Evolutionary conservation across 495 filamentous ascomycete genomes (phyloP).

Genomic region (Neurospora sp.): DNA sequence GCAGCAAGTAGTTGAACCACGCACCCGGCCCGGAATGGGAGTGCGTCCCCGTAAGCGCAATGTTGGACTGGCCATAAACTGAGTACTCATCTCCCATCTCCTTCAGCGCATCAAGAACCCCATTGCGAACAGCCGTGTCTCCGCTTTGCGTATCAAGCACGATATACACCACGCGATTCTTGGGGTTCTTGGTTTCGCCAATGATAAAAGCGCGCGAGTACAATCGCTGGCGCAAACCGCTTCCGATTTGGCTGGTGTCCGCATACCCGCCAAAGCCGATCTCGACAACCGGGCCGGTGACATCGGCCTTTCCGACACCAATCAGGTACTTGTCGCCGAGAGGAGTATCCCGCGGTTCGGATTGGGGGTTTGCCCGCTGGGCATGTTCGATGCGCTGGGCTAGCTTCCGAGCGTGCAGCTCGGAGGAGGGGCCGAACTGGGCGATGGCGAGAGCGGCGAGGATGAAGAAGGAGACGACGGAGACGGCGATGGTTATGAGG

Average conservation of each 20-base stretch:
- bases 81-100: slow-evolving; percentile 41
- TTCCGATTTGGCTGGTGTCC: slow-evolving; percentile 62
- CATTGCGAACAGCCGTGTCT: slow-evolving; percentile 81
- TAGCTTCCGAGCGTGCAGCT: background rate
- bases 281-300: slow-evolving; percentile 67
- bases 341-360: slow-evolving; percentile 1
- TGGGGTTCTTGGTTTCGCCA: slow-evolving; percentile 55
- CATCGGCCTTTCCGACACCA: slow-evolving; percentile 88
- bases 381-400: background rate
- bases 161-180: slow-evolving; percentile 77
- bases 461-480: slow-evolving; percentile 13
- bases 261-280: slow-evolving; percentile 63
- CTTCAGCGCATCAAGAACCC: slow-evolving; percentile 65
- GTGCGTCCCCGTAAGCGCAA: slow-evolving; percentile 88
- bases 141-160: slow-evolving; percentile 75
- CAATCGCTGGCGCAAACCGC: slow-evolving; percentile 74
- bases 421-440: slow-evolving; percentile 1
- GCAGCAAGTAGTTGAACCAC: slow-evolving; percentile 93
- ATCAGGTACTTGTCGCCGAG: slow-evolving; percentile 56
- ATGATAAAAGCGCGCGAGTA: slow-evolving; percentile 88
- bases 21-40: slow-evolving; percentile 87
- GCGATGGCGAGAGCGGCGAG: slow-evolving; percentile 12
- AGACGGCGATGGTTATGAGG: slow-evolving; percentile 5
- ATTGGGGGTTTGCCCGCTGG: background rate
- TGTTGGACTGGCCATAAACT: slow-evolving; percentile 63